Percentiles rank a stretch among this genome's conserved stretches.
These are phyloP conservation scores for Clonostachys rosea DNA, from an alignment of 2,329 filamentous ascomycete species.

Conservation along the genomic window DNA sequence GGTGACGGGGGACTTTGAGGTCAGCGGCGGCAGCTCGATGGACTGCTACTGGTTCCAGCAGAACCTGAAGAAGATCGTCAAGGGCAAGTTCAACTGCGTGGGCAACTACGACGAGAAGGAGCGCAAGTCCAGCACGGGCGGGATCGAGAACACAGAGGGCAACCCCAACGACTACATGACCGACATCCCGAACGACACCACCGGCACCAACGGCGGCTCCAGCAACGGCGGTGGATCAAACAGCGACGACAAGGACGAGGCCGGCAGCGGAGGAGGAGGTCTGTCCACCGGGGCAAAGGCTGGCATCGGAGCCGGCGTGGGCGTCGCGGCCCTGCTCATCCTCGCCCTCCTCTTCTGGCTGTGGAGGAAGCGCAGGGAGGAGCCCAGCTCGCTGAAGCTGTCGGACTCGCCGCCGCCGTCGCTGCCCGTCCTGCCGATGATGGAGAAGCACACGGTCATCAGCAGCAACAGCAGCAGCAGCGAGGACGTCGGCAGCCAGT, in stretches of 20 bases:
- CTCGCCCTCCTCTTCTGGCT: too few species aligned
- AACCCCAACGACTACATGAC: constrained; percentile 14
- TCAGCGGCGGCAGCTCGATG: constrained; percentile 14
- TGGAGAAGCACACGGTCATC: too few species aligned
- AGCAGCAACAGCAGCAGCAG: too few species aligned
- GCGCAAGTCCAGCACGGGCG: constrained; percentile 15
- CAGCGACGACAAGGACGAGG: not conserved
- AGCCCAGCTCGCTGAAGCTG: too few species aligned
- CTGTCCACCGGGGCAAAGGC: too few species aligned
- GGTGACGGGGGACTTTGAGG: constrained; percentile 17
- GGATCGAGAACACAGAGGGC: constrained; percentile 16
- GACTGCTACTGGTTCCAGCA: constrained; percentile 21
- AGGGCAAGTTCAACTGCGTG: constrained; percentile 13
- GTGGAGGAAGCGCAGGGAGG: too few species aligned
- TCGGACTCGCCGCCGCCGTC: too few species aligned
- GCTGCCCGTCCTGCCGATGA: too few species aligned
- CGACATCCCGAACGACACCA: not conserved
- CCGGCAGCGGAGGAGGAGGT: too few species aligned
- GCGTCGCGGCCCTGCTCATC: too few species aligned
- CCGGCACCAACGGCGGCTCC: not conserved
- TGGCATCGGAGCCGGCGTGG: too few species aligned
- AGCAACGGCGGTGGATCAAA: not conserved
- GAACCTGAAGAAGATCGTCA: constrained; percentile 15
- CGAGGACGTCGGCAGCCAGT: too few species aligned
- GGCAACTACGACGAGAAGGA: constrained; percentile 16